Conservation (phyloP, 2,329 filamentous ascomycete genomes). For the Sphaerulina vaccinii region DNA sequence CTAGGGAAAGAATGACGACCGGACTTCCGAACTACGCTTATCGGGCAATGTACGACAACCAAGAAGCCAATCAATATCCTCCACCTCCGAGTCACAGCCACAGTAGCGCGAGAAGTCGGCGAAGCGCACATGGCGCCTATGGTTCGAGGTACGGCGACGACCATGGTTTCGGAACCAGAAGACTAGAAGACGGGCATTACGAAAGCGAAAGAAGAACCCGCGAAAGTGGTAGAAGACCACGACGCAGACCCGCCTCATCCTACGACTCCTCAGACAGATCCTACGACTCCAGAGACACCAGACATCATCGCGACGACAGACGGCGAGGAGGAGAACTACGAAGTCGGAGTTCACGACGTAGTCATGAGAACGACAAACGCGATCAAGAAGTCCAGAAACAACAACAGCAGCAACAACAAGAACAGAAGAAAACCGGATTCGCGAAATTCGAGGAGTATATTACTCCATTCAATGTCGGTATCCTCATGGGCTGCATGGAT, state of each 20-base stretch:
- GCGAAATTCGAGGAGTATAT: constrained; percentile 16
- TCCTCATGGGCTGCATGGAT: constrained; percentile 23
- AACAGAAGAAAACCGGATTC: constrained; percentile 10
- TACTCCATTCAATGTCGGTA: constrained; percentile 22
- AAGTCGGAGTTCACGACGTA: constrained; percentile 10
- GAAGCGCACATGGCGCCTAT: constrained; percentile 12
- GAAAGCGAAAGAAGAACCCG: constrained; percentile 5
- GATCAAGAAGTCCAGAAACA: constrained; percentile 9
- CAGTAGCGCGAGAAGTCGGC: constrained; percentile 10
- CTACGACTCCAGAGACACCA: constrained; percentile 2
- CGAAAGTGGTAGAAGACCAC: not conserved
- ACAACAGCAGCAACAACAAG: constrained; percentile 12
- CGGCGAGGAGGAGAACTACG: constrained; percentile 7
- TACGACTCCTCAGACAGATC: constrained; percentile 15
- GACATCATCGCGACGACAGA: constrained; percentile 7
- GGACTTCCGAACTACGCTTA: constrained; percentile 12
- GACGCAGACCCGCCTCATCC: constrained; percentile 5
- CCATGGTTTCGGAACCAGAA: not conserved
- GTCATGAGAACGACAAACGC: constrained; percentile 3
- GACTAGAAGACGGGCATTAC: constrained; percentile 1
- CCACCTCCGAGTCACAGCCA: constrained; percentile 13
- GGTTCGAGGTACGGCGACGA: constrained; percentile 14
- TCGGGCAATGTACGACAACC: constrained; percentile 14
- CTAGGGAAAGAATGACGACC: constrained; percentile 10
- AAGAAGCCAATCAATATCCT: constrained; percentile 8